These are phyloP conservation scores for Emergomyces orientalis DNA, from an alignment of 2,329 filamentous ascomycete species.

Conservation along the genomic window DNA sequence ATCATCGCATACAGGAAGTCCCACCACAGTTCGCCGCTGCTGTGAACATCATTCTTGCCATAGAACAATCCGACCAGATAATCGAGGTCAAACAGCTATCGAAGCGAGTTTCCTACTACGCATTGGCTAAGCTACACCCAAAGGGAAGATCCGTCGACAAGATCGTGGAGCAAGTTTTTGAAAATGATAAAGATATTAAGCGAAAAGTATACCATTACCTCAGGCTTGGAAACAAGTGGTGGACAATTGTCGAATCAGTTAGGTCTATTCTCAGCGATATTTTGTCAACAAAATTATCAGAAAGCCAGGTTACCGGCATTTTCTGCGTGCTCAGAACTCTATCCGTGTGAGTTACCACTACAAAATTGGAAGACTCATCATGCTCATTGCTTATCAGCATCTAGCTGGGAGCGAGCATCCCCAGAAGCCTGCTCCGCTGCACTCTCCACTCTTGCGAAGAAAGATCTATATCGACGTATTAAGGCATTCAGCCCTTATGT, in stretches of 20 bases:
- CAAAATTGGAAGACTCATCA: background rate
- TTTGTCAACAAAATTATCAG: conserved; percentile 3
- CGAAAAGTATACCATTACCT: conserved; percentile 4
- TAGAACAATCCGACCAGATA: background rate
- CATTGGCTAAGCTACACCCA: conserved; percentile 5
- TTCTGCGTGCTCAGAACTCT: background rate
- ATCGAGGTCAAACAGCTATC: background rate
- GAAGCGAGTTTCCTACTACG: conserved; percentile 1
- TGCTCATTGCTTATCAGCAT: background rate
- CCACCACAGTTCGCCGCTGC: background rate
- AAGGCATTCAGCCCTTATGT: background rate
- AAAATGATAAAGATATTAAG: conserved; percentile 5
- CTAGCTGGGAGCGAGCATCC: conserved; percentile 4
- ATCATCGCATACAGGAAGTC: background rate
- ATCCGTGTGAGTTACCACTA: background rate
- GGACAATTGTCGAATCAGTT: background rate
- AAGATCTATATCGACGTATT: conserved; percentile 1
- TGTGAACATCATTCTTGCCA: conserved; percentile 1
- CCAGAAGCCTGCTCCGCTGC: conserved; percentile 3
- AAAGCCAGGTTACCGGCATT: conserved; percentile 3
- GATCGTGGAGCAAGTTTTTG: background rate
- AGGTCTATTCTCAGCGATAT: conserved; percentile 1
- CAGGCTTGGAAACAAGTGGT: conserved; percentile 6
- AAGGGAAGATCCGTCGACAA: background rate
- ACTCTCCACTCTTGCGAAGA: background rate